Evolutionary conservation across 164 flowering plant species (phyloP).

Genomic region (Piper longum): DNA sequence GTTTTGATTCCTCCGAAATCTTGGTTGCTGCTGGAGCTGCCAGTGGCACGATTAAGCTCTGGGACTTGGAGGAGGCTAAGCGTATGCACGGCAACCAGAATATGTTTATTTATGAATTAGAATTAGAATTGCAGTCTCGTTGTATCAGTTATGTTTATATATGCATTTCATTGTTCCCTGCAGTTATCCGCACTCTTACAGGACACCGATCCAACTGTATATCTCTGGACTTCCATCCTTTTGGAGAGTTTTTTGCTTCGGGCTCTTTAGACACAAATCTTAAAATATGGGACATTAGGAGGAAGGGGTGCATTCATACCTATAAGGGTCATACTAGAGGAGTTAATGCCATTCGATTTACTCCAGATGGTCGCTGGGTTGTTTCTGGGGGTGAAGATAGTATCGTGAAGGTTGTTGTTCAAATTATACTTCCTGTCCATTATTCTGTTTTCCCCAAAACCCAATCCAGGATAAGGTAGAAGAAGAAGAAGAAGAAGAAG

Average conservation of each 20-base stretch:
- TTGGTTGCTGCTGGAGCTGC: constrained; percentile 99
- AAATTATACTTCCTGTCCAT: neutral
- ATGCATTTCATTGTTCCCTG: constrained; percentile 2
- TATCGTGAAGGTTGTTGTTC: constrained; percentile 57
- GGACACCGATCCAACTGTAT: constrained; percentile 95
- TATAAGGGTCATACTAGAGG: constrained; percentile 98
- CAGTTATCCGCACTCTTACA: constrained; percentile 95
- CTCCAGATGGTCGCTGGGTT: constrained; percentile 99
- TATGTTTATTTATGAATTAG: neutral
- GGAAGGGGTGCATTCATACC: constrained; percentile 94
- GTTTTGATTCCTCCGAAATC: constrained; percentile 88
- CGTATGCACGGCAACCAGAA: constrained; percentile 28
- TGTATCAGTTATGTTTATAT: neutral
- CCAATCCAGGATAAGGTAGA: too few relatives aligned
- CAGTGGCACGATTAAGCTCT: constrained; percentile 90
- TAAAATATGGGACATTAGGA: constrained; percentile 98
- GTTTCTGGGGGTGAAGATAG: constrained; percentile 99
- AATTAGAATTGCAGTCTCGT: neutral
- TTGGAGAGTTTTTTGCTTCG: constrained; percentile 99
- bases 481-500: too few relatives aligned
- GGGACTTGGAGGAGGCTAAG: constrained; percentile 98
- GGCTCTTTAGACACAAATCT: constrained; percentile 97
- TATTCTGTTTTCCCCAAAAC: neutral
- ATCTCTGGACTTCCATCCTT: constrained; percentile 97
- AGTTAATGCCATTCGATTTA: constrained; percentile 86